Evolutionary conservation across 75 land plant species (phyloP).

Genomic region (Cryptomeria japonica): DNA sequence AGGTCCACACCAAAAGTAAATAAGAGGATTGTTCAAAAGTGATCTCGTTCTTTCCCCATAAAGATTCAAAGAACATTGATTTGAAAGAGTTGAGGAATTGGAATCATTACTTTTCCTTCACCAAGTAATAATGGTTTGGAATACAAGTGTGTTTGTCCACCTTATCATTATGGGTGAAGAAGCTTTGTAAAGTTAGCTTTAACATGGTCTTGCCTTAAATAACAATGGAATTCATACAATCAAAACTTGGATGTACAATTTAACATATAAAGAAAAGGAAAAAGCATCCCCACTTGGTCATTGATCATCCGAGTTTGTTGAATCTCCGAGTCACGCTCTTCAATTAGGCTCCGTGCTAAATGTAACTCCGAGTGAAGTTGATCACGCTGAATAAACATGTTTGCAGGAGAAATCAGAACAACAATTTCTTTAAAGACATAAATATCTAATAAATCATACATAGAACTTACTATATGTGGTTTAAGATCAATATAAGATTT

Average conservation of each 20-base stretch:
- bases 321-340: conserved; percentile 81
- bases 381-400: conserved; percentile 62
- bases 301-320: conserved; percentile 62
- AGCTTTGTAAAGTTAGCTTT: neutral
- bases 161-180: neutral
- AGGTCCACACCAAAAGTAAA: neutral
- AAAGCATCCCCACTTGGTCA: conserved; percentile 55
- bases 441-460: neutral
- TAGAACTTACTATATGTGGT: no score
- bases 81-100: neutral
- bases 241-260: neutral
- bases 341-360: conserved; percentile 79
- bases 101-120: neutral
- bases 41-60: neutral
- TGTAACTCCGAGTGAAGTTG: conserved; percentile 86
- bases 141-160: neutral
- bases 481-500: no score
- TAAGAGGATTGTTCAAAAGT: neutral
- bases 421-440: neutral
- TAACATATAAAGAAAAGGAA: neutral
- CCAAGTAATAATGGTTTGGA: neutral
- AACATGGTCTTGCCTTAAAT: neutral
- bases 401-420: neutral
- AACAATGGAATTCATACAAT: neutral
- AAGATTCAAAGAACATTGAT: neutral